Evolutionary conservation across 2,329 filamentous ascomycete genomes (phyloP).

Genomic region (Colletotrichum sp.): DNA sequence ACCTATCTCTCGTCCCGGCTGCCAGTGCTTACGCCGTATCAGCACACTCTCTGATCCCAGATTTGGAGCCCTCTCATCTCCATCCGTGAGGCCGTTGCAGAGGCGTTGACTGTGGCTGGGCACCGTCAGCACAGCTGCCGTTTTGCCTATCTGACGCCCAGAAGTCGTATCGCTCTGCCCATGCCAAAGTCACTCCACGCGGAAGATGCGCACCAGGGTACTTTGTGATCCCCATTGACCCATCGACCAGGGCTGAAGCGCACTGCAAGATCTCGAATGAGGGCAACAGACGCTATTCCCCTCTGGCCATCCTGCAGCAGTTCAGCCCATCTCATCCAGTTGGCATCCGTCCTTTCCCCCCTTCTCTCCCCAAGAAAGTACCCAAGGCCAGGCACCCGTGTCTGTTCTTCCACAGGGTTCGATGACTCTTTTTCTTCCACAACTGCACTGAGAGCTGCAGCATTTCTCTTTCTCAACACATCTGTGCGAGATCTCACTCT

Average conservation of each 20-base stretch:
- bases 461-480: not conserved
- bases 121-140: not conserved
- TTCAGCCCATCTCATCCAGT: not conserved
- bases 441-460: not conserved
- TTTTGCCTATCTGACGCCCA: not conserved
- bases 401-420: constrained; percentile 11
- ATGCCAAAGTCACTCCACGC: not conserved
- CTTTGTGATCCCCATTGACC: not conserved
- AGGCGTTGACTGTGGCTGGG: constrained; percentile 10
- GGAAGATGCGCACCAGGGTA: not conserved
- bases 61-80: not conserved
- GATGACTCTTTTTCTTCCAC: constrained; percentile 13
- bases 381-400: constrained; percentile 2
- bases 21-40: not conserved
- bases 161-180: not conserved
- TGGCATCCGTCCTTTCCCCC: not conserved
- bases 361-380: not conserved
- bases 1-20: not conserved
- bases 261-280: constrained; percentile 7
- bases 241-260: not conserved
- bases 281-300: not conserved
- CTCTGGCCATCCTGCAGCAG: not conserved
- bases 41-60: not conserved
- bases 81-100: not conserved
- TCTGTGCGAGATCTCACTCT: not conserved